Base-by-base conservation (phyloP, 306 rosid genomes). In the Casuarina glauca region DNA sequence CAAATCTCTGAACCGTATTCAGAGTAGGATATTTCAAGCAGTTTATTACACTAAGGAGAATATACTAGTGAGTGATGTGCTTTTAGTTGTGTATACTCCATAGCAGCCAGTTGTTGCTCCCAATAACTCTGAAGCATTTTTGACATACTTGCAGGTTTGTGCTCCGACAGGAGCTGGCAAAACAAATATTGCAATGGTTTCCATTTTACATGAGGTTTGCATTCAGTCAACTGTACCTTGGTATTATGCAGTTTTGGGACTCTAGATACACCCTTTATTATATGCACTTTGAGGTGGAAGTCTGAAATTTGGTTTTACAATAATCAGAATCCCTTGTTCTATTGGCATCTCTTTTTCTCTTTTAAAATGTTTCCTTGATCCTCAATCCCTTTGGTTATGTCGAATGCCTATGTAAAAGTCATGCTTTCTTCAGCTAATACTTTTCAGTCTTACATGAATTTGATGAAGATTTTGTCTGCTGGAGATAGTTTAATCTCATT, bases 141-240 rank as follows among this genome's bases (percentile, higher is more conserved):
- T 80, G 71, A 54, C 83, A 69, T 82, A 53, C 60, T 81, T 74
- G 78, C 89, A 92, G 98, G 98, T 94, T 84, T 94, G 98, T 87
- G 98, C 98, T 80, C 98, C 98, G 10, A 94, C 98, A 48, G 98
- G 98, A 69, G 98, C 98, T 86, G 98, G 98, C 36, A 94, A 94
- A 84, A 94, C 98, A 73, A 94, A 94, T 81, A 94, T 94, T 83
- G 98, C 98, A 69, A 94, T 94, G 98, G 87, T 92, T 81, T 90
- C 98, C 70, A 85, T 94, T 86, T 91, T 94, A 48, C 98, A 92
- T 12, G 98, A 94, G 97, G 98, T 94, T 58, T 84, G 86, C 82
- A 54, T 55, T 66, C 57, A 63, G 48, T 82, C 73, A 52, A 36
- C 72, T 58, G 72, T 44, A 45, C 43, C 70, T 51, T 16, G 68